Base-by-base conservation (phyloP, 768 basidiomycete species). In the Galerina sulciceps region DNA sequence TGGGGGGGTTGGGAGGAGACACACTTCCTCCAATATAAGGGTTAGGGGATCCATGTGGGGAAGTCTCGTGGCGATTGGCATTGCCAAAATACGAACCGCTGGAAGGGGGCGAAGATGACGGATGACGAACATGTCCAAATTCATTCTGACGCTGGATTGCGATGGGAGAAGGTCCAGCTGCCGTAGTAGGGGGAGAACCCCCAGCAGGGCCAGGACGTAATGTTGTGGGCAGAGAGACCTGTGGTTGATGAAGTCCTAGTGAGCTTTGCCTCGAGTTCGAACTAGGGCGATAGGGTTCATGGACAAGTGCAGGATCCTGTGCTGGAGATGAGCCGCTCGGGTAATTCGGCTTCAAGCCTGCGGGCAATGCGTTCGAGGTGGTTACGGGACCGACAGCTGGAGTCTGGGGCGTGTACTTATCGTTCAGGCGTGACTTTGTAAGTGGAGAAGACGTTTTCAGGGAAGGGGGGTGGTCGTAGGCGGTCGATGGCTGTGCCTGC, bases 201-300 rank as follows among this genome's bases (percentile, higher is more conserved):
- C 57, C 62, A 57, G 43, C 62, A 36, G 58, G 58, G 10, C 69
- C 70, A 31, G 83, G 77, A 36, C 79, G 80, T n/a, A 85, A 74
- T 34, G 77, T 69, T 1, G 74, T 66, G 9, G 84, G 71, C 31
- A 73, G 66, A 23, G 68, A 55, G 15, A 48, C 14, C 15, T 58
- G 65, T 2, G 42, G 44, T 36, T 42, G 55, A 17, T 47, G 41
- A 26, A n/a, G 42, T 31, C 18, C 20, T 44, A n/a, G 40, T 43
- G 38, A 18, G 51, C 17, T 40, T 47, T 52, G 15, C 49, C 37
- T 51, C 13, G 10, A 34, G 20, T 36, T 37, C 17, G 20, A 22
- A 6, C 10, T 17, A 26, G 49, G 15, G 26, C 8, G 26, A 51
- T 23, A 22, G 18, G 22, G 14, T 13, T 20, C 11, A 36, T 51